Base-by-base conservation (phyloP, 345 rosid species). In the Linum usitatissimum region DNA sequence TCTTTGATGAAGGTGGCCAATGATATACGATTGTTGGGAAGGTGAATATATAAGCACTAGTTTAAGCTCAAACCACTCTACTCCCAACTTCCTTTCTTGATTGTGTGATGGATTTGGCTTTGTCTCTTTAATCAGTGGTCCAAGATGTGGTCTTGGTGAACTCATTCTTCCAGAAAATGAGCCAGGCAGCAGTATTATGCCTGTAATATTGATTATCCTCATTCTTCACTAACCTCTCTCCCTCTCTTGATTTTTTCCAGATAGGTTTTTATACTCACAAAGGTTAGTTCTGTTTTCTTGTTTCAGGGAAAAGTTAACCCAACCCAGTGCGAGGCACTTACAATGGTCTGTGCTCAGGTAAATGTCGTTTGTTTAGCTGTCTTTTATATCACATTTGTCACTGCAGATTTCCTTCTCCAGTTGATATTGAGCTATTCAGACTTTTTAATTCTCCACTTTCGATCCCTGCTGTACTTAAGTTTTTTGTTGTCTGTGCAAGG, bases 121-220 rank as follows among this genome's bases (percentile, higher is more conserved):
- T 74, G 77, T 66, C 74, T 70, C 73, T 73, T 45, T 53, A 45
- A 66, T 66, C 79, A 87, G 98, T 62, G 98, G 97, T 76, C 98
- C 98, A 61, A 84, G 97, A 68, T 92, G 96, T 57, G 98, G 98
- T 67, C 97, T 92, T 45, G 98, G 98, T 66, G 98, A 92, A 73
- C 97, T 92, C 67, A 79, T 85, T 81, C 94, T 92, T 68, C 98
- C 97, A 71, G 98, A 92, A 85, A 92, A 92, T 70, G 98, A 92
- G 81, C 97, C 96, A 20, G 98, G 98, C 70, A 92, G 98, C 88
- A 92, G 97, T 75, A 92, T 89, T 67, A 92, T 92, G 98, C 98
- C 97, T 53, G 98, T 92, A 85, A 66, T 70, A 19, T 66, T 10
- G 1, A 10, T 45, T 10, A 10, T 45, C 17, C 10, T 3, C 17